These are phyloP conservation scores for Chaetomidium leptoderma DNA, from an alignment of 495 filamentous ascomycete genomes.

Conservation along the genomic window DNA sequence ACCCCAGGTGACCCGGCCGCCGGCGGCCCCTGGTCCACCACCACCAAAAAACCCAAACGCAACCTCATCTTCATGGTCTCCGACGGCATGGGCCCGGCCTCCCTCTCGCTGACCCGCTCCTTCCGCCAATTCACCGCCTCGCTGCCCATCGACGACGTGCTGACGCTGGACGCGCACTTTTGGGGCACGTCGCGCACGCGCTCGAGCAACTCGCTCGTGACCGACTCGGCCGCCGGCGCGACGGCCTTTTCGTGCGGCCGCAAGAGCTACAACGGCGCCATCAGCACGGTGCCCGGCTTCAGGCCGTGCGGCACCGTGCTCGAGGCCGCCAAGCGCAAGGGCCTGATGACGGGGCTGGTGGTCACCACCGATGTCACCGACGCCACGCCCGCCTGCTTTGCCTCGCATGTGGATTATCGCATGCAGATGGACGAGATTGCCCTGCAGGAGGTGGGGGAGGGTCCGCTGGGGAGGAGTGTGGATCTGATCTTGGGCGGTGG, in stretches of 20 bases:
- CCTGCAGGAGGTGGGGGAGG: conserved; percentile 76
- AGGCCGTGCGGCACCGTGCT: conserved; percentile 89
- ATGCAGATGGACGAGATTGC: conserved; percentile 85
- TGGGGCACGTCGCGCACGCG: conserved; percentile 86
- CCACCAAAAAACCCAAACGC: conserved; percentile 52
- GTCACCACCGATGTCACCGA: conserved; percentile 95
- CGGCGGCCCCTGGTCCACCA: conserved; percentile 68
- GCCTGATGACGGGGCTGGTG: conserved; percentile 89
- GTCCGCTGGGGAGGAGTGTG: conserved; percentile 78
- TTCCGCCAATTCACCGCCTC: conserved; percentile 68
- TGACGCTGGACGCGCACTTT: conserved; percentile 78
- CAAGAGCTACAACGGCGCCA: conserved; percentile 96
- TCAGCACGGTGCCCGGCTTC: conserved; percentile 79
- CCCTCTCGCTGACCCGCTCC: conserved; percentile 74
- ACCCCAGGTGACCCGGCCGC: conserved; percentile 11
- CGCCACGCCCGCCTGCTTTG: conserved; percentile 96
- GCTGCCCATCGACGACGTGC: conserved; percentile 62
- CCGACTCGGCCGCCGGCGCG: conserved; percentile 91
- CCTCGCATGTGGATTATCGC: conserved; percentile 76
- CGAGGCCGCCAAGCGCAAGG: conserved; percentile 86
- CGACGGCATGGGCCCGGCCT: conserved; percentile 95
- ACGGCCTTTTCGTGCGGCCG: conserved; percentile 89
- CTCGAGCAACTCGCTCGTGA: conserved; percentile 75
- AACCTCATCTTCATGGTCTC: conserved; percentile 99
- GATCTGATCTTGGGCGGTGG: conserved; percentile 92